Base-by-base conservation (phyloP, 176 grass and related monocot genomes). In the Paspalum vaginatum region DNA sequence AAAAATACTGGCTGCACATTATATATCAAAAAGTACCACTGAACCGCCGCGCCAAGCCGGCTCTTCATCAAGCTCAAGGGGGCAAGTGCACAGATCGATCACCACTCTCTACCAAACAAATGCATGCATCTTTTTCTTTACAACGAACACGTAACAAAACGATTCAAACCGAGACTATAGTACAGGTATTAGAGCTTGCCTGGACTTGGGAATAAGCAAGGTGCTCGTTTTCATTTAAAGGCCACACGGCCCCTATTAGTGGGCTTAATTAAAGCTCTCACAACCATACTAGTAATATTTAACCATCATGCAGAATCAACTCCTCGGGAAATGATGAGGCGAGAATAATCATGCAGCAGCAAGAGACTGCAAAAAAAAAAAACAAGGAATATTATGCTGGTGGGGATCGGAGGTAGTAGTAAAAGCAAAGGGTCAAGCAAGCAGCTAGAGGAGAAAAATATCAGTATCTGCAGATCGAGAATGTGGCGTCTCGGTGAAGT, bases 401-500 rank as follows among this genome's bases (percentile, higher is more conserved):
- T 55, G 27, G 32, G 5, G 16, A 63, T 45, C 43, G 3, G 43
- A 41, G 17, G 15, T 37, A 18, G 17, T 32, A 5, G 20, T 68
- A 21, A 72, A 72, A 9, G 7, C 1, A 37, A 37, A 61, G 9
- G 21, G 17, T 7, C 58, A 51, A 51, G 13, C 17, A 8, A n/a
- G n/a, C n/a, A n/a, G n/a, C n/a, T n/a, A n/a, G 38, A 54, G 22
- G 37, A 41, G 51, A 21, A 26, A 26, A 18, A 61, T 61, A 61
- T 61, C 58, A 26, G 11, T 61, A 12, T 7, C 14, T 32, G 32
- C 32, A 38, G 8, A n/a, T n/a, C n/a, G n/a, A 41, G 70, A 74
- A 32, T 7, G 47, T 71, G 83, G 83, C 75, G 65, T 79, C 83
- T 79, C 76, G 83, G 46, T 73, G 66, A 78, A 85, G 76, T 46